Conservation (phyloP, 2,329 filamentous ascomycete genomes). For the Pseudogymnoascus sp. region DNA sequence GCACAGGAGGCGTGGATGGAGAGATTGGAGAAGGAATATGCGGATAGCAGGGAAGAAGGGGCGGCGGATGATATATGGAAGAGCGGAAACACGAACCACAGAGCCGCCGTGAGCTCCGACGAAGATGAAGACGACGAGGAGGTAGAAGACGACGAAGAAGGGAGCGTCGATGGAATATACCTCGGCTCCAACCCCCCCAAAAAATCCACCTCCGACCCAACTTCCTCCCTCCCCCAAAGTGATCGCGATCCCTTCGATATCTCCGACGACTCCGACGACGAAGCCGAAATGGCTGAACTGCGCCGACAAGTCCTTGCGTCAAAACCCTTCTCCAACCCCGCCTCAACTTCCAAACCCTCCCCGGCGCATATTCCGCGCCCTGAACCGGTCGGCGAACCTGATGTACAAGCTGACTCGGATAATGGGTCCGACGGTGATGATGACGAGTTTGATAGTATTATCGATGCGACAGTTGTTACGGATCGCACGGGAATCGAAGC, state of each 20-base stretch:
- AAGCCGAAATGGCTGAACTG: slow-evolving; percentile 84
- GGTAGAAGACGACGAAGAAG: slow-evolving; percentile 38
- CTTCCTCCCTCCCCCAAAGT: neutral
- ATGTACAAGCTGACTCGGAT: slow-evolving; percentile 65
- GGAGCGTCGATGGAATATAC: slow-evolving; percentile 50
- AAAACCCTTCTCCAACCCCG: slow-evolving; percentile 69
- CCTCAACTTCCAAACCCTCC: slow-evolving; percentile 41
- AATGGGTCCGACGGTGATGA: slow-evolving; percentile 44
- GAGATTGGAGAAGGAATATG: slow-evolving; percentile 82
- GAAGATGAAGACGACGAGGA: slow-evolving; percentile 43
- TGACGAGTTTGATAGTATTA: slow-evolving; percentile 85
- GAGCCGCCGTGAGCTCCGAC: slow-evolving; percentile 43
- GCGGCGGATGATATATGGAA: slow-evolving; percentile 74
- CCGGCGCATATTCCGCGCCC: slow-evolving; percentile 47
- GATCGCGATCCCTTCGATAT: slow-evolving; percentile 62
- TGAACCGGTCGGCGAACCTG: slow-evolving; percentile 45
- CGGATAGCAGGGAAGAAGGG: slow-evolving; percentile 60
- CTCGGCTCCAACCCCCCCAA: slow-evolving; percentile 42
- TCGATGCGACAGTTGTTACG: slow-evolving; percentile 81
- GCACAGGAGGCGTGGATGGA: slow-evolving; percentile 82
- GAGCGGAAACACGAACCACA: slow-evolving; percentile 78
- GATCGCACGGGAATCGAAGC: slow-evolving; percentile 69
- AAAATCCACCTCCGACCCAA: slow-evolving; percentile 11
- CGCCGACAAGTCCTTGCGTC: slow-evolving; percentile 83
- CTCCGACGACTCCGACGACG: slow-evolving; percentile 72